phyloP scores from a whole-genome alignment of 805 yeast genomes.

The Clavispora asparagi region DNA sequence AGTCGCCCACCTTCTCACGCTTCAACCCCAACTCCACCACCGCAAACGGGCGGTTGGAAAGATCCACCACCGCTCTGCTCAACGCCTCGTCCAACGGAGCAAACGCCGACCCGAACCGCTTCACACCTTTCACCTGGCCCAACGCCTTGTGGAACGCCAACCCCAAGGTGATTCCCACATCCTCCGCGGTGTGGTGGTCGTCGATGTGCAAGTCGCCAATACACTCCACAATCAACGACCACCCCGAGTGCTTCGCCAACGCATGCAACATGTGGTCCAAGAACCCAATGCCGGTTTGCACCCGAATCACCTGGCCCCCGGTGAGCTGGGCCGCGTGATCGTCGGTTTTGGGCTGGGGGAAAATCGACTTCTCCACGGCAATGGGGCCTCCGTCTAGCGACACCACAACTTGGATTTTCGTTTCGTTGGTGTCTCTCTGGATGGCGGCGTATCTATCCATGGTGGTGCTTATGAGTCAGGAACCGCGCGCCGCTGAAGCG shows the following conservation, averaged over 20 bases:
- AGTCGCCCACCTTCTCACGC: conserved; percentile 89
- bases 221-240: conserved; percentile 88
- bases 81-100: conserved; percentile 97
- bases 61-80: conserved; percentile 91
- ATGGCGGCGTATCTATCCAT: conserved; percentile 38
- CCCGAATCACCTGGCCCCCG: conserved; percentile 63
- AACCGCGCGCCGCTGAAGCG: not conserved
- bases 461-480: not conserved
- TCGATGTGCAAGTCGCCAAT: conserved; percentile 93
- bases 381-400: conserved; percentile 83
- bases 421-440: conserved; percentile 83
- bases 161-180: conserved; percentile 90
- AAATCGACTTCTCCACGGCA: conserved; percentile 54
- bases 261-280: conserved; percentile 98
- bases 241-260: conserved; percentile 92
- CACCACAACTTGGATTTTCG: conserved; percentile 82
- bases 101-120: conserved; percentile 87
- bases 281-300: conserved; percentile 92
- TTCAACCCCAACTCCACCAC: conserved; percentile 84
- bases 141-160: conserved; percentile 83
- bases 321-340: conserved; percentile 67
- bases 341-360: conserved; percentile 26
- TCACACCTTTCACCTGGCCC: conserved; percentile 85
- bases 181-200: conserved; percentile 97
- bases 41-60: conserved; percentile 90